Percentiles rank a stretch among this genome's conserved stretches.
Conservation (phyloP, 371 early-diverging fungal species). For the Mortierella sp. region DNA sequence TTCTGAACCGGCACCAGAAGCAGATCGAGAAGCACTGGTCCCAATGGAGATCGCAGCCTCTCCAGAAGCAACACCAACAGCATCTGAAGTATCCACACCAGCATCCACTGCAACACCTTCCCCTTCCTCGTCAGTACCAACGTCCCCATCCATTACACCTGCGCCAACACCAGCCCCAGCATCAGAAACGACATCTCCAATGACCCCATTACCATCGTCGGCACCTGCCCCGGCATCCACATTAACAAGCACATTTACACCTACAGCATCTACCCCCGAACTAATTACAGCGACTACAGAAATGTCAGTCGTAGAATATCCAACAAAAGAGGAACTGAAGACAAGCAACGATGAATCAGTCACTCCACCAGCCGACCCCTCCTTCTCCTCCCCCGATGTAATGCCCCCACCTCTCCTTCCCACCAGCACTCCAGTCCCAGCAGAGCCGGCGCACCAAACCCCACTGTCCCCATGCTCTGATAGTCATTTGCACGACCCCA, state of each 20-base stretch:
- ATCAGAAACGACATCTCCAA: conserved; percentile 2
- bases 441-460: conserved; percentile 16
- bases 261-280: too few species aligned
- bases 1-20: conserved; percentile 4
- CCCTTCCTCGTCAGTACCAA: neutral
- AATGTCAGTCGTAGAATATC: too few species aligned
- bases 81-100: too few species aligned
- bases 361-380: conserved; percentile 8
- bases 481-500: neutral
- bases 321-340: neutral
- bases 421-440: neutral
- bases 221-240: conserved; percentile 1
- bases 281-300: too few species aligned
- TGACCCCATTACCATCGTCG: neutral
- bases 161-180: neutral
- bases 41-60: too few species aligned
- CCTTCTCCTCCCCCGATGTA: conserved; percentile 9
- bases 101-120: too few species aligned
- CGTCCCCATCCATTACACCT: neutral
- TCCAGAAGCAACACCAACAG: too few species aligned
- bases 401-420: conserved; percentile 26
- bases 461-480: conserved; percentile 17
- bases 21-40: too few species aligned
- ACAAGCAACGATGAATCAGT: conserved; percentile 2
- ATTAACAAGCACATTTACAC: neutral